These are phyloP conservation scores for Eutrema japonicum DNA, from an alignment of 345 rosid species.

Conservation along the genomic window DNA sequence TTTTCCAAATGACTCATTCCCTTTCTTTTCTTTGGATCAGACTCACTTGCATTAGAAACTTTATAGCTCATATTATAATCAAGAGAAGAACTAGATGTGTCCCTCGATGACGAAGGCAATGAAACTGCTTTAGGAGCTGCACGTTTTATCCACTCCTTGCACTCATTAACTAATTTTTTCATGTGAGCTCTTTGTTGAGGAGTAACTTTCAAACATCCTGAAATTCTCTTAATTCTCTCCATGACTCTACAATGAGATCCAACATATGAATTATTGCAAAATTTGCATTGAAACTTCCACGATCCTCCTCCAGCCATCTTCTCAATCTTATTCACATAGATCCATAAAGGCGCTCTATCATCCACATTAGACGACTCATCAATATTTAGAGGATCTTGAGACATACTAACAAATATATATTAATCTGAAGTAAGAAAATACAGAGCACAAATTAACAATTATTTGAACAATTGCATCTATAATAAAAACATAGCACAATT, in stretches of 20 bases:
- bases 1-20: not conserved
- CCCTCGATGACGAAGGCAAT: not conserved
- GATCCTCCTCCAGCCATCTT: not conserved
- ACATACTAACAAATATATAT: too few species aligned
- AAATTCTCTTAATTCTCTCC: not conserved
- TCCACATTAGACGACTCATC: not conserved
- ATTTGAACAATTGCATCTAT: too few species aligned
- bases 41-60: not conserved
- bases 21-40: not conserved
- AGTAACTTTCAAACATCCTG: not conserved
- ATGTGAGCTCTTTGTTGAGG: not conserved
- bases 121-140: not conserved
- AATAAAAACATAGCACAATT: too few species aligned
- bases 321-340: not conserved
- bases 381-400: not conserved
- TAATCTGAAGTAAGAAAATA: too few species aligned
- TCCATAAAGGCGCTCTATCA: conserved; percentile 2
- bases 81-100: not conserved
- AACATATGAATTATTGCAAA: not conserved
- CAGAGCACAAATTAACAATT: too few species aligned
- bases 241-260: not conserved
- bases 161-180: not conserved
- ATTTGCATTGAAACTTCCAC: conserved; percentile 7
- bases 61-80: conserved; percentile 17
- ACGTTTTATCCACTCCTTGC: not conserved